Evolutionary conservation across 345 rosid genomes (phyloP).

Genomic region (Brassica carinata): DNA sequence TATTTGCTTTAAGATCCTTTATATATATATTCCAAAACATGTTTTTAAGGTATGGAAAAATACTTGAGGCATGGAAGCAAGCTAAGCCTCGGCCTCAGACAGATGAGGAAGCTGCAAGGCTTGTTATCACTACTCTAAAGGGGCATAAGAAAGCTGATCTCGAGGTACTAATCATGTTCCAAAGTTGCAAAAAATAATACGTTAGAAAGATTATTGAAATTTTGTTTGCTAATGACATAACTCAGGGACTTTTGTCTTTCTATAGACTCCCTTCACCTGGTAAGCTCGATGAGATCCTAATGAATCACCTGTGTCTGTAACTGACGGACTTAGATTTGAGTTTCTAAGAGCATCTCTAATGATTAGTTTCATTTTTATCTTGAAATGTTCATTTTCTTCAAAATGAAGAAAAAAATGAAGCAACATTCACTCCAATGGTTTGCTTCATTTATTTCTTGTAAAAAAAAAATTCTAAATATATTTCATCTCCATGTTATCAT

Average conservation of each 20-base stretch:
- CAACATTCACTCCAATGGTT: no score
- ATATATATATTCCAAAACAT: slow-evolving; percentile 17
- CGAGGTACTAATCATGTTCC: slow-evolving; percentile 56
- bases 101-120: slow-evolving; percentile 69
- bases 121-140: slow-evolving; percentile 60
- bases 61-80: slow-evolving; percentile 79
- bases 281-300: slow-evolving; percentile 32
- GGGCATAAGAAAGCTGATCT: slow-evolving; percentile 77
- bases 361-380: no score
- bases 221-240: background rate
- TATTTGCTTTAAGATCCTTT: background rate
- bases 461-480: no score
- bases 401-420: no score
- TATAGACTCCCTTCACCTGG: slow-evolving; percentile 77
- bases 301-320: slow-evolving; percentile 49
- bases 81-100: slow-evolving; percentile 71
- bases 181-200: background rate
- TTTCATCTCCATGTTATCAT: no score
- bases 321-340: slow-evolving; percentile 60
- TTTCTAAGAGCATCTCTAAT: slow-evolving; percentile 31
- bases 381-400: no score
- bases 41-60: slow-evolving; percentile 71
- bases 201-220: background rate
- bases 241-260: slow-evolving; percentile 75
- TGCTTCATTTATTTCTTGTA: no score